Evolutionary conservation across 106 monocot species (phyloP).

Genomic region (Platanthera zijinensis): DNA sequence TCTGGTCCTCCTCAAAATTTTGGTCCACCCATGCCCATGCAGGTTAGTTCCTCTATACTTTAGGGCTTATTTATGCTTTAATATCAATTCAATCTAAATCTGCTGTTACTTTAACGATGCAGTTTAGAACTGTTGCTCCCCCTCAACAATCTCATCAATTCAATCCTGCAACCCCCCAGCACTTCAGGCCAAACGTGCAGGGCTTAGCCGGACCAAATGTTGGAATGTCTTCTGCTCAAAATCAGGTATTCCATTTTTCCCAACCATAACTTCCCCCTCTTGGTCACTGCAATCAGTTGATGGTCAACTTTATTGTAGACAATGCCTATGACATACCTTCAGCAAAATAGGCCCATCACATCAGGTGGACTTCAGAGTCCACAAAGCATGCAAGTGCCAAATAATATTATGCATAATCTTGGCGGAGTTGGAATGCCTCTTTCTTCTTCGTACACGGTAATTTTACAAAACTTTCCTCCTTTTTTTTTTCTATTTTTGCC

Average conservation of each 20-base stretch:
- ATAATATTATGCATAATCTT: constrained; percentile 30
- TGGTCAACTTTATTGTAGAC: constrained; percentile 36
- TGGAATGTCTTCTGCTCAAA: constrained; percentile 42
- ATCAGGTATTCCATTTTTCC: constrained; percentile 35
- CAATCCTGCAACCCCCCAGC: constrained; percentile 41
- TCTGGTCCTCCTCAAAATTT: constrained; percentile 52
- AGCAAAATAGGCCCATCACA: constrained; percentile 31
- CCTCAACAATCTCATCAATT: constrained; percentile 57
- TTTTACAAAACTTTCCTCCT: neutral
- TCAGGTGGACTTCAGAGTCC: constrained; percentile 42
- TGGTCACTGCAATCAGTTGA: constrained; percentile 35
- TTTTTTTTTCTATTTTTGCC: neutral
- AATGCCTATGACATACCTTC: constrained; percentile 49
- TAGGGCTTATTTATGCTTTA: neutral
- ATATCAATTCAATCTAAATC: neutral
- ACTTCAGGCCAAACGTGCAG: constrained; percentile 53
- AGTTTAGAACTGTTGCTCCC: constrained; percentile 64
- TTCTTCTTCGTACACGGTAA: constrained; percentile 79
- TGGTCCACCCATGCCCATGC: constrained; percentile 53
- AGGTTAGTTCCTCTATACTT: constrained; percentile 22
- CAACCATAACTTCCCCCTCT: constrained; percentile 41
- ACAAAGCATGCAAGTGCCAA: constrained; percentile 28
- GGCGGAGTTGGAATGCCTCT: constrained; percentile 39
- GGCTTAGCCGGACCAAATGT: constrained; percentile 29
- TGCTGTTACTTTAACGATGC: constrained; percentile 16